Base-by-base conservation (phyloP, 352 stramenopile genomes). In the Phytophthora capsici region DNA sequence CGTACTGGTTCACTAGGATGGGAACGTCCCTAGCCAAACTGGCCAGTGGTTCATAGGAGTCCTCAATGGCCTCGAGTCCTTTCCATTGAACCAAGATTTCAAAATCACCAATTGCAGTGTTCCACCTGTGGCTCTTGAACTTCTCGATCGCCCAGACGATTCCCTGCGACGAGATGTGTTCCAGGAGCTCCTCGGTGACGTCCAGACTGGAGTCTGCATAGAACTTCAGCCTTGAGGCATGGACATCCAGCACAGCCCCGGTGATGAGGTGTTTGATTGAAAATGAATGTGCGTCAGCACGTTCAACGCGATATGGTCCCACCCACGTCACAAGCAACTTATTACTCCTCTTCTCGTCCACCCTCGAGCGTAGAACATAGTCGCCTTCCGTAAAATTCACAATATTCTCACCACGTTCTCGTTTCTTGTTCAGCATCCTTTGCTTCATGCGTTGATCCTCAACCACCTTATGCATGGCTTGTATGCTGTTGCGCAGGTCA, bases 321-420 rank as follows among this genome's bases (percentile, higher is more conserved):
- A 52, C 10, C 60, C 60, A 62, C 2, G 45, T 68, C 14, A 68
- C 60, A 6, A 47, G 60, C 0, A 62, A 25, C 25, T 68, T 68
- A 37, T 62, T 62, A 9, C 23, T n/a, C 1, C 28, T 30, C 5
- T 44, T 68, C 38, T 61, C 44, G 22, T 62, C 36, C 2, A 68
- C 50, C 1, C 59, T 32, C 5, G 51, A 62, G 2, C 44, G 43
- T 6, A 68, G 4, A 6, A 62, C 60, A 6, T 54, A 63, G 34
- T 62, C 51, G 0, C 43, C 50, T 22, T 43, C 59, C 6, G 17
- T 20, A 28, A 69, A 63, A n/a, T 63, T 63, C 6, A 59, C 61
- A 6, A 30, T 4, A 32, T 69, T 58, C 13, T 56, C 59, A 5
- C 41, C 25, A 8, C 48, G 57, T 14, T 37, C 12, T 10, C 19